These are phyloP conservation scores for Miamiensis avidus DNA, from an alignment of 169 alveolate genomes.

Conservation along the genomic window DNA sequence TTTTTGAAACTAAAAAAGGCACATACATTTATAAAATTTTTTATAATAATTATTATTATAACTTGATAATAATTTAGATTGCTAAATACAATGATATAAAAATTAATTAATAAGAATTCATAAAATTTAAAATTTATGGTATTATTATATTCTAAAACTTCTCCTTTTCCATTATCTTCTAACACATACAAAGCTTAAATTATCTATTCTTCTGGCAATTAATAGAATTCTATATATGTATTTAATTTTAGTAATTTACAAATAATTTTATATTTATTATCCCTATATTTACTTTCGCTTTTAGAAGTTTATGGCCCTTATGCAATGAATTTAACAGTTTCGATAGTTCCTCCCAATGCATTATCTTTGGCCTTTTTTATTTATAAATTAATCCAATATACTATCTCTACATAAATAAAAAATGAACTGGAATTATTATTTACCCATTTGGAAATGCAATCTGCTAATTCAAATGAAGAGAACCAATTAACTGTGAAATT, in stretches of 20 bases:
- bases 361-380: conserved; percentile 10
- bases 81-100: too few relatives aligned
- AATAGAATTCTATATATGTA: conserved; percentile 4
- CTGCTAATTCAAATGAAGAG: conserved; percentile 22
- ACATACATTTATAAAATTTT: too few relatives aligned
- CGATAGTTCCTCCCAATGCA: background rate
- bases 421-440: background rate
- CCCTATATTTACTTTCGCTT: conserved; percentile 2
- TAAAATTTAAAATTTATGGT: too few relatives aligned
- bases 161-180: conserved; percentile 19
- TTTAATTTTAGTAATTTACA: background rate
- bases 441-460: conserved; percentile 21
- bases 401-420: background rate
- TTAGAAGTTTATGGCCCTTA: background rate
- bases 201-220: conserved; percentile 4
- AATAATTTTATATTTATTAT: background rate
- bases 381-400: background rate
- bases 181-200: conserved; percentile 1
- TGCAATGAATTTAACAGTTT: conserved; percentile 18
- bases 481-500: background rate
- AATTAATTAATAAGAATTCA: too few relatives aligned
- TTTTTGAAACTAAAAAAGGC: too few relatives aligned
- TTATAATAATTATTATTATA: too few relatives aligned
- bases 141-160: background rate
- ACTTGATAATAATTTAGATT: too few relatives aligned